Conservation (phyloP, 148 eudicot genomes). For the Cornus controversa region DNA sequence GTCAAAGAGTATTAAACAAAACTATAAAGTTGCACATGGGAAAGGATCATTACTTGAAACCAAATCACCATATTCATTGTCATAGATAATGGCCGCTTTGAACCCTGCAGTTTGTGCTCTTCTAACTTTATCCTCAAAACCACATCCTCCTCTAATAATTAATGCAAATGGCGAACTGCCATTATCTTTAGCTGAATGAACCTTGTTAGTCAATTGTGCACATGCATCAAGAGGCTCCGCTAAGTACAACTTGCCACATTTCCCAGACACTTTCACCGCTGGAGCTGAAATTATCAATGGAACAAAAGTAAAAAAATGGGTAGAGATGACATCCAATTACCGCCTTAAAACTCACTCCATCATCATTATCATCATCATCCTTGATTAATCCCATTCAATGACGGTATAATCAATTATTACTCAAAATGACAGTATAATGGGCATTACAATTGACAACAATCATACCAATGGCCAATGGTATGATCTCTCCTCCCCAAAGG, state of each 20-base stretch:
- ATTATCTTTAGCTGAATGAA: constrained; percentile 27
- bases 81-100: constrained; percentile 68
- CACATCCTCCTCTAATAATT: constrained; percentile 75
- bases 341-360: neutral
- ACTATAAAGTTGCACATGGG: neutral
- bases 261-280: constrained; percentile 52
- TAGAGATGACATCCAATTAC: neutral
- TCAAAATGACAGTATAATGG: neutral
- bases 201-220: constrained; percentile 48
- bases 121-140: constrained; percentile 85
- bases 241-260: constrained; percentile 57
- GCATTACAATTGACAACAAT: neutral
- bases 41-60: constrained; percentile 68
- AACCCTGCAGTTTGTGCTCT: constrained; percentile 89
- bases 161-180: constrained; percentile 49
- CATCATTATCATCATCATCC: too few relatives aligned
- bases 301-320: constrained; percentile 3
- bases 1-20: too few relatives aligned
- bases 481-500: too few relatives aligned
- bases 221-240: constrained; percentile 89
- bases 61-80: constrained; percentile 55
- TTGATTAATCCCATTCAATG: too few relatives aligned
- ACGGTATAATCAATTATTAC: neutral
- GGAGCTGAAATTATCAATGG: constrained; percentile 58
- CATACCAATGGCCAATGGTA: too few relatives aligned